Base-by-base conservation (phyloP, 345 rosid species). In the Trapa bicornis region DNA sequence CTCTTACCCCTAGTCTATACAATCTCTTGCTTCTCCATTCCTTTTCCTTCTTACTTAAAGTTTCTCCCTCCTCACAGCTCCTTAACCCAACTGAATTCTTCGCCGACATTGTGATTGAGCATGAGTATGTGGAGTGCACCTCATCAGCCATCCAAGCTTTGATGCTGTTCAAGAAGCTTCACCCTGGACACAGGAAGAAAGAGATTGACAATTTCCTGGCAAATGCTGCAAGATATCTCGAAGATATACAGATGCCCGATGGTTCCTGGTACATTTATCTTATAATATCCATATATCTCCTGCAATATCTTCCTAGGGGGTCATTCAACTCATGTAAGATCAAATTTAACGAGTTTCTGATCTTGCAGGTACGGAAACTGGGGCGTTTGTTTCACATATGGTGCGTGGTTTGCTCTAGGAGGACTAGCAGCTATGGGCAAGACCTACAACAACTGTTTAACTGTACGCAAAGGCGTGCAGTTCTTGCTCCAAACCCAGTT, bases 81-180 rank as follows among this genome's bases (percentile, higher is more conserved):
- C 77, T 85, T 0, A 83, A 87, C 66, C 87, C 92, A 1, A 73
- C 77, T n/a, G 89, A 87, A 17, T 73, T 81, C 62, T 60, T 80
- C 0, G 74, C 68, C 0, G 76, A 79, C 66, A 64, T 71, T 9
- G 78, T 87, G 29, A 35, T 65, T 2, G 86, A 85, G 71, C 67
- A 47, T 6, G 85, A 76, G 13, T 75, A 71, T 12, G 67, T 75
- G 2, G 89, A 86, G 74, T 83, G 92, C 71, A 87, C 92, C 0
- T 65, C 84, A 47, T 43, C 89, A 15, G 82, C 76, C 42, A 47
- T 79, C 36, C 81, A 81, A 52, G 77, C 81, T 4, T 64, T 84
- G 14, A 76, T 77, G 72, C 42, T 83, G 66, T 81, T 85, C 61
- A 76, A 75, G 60, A 72, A 76, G 76, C 67, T 76, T 3, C 71